These are phyloP conservation scores for Berberis vulgaris DNA, from an alignment of 164 flowering plant species.

Conservation along the genomic window DNA sequence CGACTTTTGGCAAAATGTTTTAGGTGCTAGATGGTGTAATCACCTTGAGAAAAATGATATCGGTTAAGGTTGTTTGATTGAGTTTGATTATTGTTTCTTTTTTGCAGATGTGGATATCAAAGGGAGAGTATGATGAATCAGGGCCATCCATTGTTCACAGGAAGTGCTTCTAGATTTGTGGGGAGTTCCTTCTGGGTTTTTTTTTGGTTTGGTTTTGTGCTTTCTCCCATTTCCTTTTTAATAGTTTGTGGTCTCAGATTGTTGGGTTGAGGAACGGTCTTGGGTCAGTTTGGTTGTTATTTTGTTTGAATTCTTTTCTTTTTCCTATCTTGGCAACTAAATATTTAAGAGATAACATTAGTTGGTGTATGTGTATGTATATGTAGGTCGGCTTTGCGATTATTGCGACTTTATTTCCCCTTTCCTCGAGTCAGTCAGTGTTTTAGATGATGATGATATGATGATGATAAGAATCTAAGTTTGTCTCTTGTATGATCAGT, in stretches of 20 bases:
- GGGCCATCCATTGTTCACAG: constrained; percentile 69
- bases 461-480: too few species aligned
- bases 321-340: neutral
- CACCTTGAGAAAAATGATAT: too few species aligned
- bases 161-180: constrained; percentile 54
- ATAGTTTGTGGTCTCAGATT: constrained; percentile 4
- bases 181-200: constrained; percentile 3
- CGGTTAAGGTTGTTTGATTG: neutral
- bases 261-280: neutral
- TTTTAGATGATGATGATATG: too few species aligned
- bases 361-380: constrained; percentile 8
- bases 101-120: constrained; percentile 72
- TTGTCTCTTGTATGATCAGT: too few species aligned
- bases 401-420: neutral
- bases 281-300: constrained; percentile 4
- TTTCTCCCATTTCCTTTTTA: neutral
- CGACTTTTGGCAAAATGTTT: too few species aligned
- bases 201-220: constrained; percentile 6
- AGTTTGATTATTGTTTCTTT: constrained; percentile 1
- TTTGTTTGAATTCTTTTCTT: constrained; percentile 5
- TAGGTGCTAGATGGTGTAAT: too few species aligned
- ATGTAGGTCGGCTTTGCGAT: constrained; percentile 4
- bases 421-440: neutral
- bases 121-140: constrained; percentile 64
- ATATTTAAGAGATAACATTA: constrained; percentile 5